Base-by-base conservation (phyloP, 2,329 filamentous ascomycete species). In the Aspergillus awamori region DNA sequence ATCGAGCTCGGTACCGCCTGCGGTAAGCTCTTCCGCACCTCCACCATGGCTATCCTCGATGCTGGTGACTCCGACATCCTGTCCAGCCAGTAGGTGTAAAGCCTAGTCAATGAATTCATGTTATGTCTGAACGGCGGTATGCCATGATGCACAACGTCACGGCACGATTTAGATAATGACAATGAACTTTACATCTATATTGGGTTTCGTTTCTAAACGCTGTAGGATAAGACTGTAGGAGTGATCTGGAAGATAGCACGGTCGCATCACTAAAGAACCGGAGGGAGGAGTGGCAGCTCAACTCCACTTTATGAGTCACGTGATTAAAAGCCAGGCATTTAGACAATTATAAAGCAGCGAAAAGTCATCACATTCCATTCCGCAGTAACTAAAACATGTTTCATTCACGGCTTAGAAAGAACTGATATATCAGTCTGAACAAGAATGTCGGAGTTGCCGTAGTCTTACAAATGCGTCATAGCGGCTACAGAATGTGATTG, bases 41-140 rank as follows among this genome's bases (percentile, higher is more conserved):
- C 92, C 72, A 97, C 93, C 82, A 96, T 99, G 91, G 89, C 93
- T 74, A 90, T 98, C 79, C 85, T 98, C 71, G 95, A 99, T 83
- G 93, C 93, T 79, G 95, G 94, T 88, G 91, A 98, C 88, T 97
- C 92, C 72, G 95, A 99, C 83, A 99, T 99, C 82, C 87, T 99
- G 74, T 89, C 84, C 61, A 63, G 62, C 67, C 68, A 70, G 68
- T 70, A 69, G 66, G 65, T 56, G 65, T 65, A 60, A 63, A 55
- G 38, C 57, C 43, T 45, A 49, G 61, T 48, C 53, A 54, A 60
- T 54, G 57, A 51, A 45, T 54, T 66, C 53, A 59, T 63, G 64
- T 68, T 69, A 66, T 67, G 59, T 66, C 66, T 68, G 62, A 63
- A 66, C 54, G 53, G 53, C 43, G 56, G 49, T 61, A 61, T 61